Evolutionary conservation across 2,329 filamentous ascomycete species (phyloP), one percentile per base, ranked within the genome.

Genomic region (Ophiocordyceps polyrhachis-furcata): DNA sequence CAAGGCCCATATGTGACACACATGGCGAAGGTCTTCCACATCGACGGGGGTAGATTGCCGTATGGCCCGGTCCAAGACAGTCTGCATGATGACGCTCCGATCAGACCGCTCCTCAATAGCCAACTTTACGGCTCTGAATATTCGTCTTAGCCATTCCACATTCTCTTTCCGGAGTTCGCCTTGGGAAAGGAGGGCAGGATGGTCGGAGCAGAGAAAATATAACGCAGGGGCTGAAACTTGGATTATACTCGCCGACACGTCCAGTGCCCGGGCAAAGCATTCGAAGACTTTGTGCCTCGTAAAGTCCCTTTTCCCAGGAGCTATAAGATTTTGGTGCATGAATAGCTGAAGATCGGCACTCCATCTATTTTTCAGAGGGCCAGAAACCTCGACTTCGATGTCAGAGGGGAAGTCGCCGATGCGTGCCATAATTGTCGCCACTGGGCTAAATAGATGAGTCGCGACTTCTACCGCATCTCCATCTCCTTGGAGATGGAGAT

Each of bases 401-500:
- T 49, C 19, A 50, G 50, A 43, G 41, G 50, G 45, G 25, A 62
- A 52, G 0, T 54, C 55, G 13, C 62, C 60, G 5, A 73, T 46
- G 43, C 60, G 65, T 14, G 59, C 61, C 1, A 74, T 51, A 25
- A 74, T 56, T 29, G 47, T 43, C 28, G 58, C 55, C 25, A 55
- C 46, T 48, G 63, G 56, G 0, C 56, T 52, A 40, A 71, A 71
- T 6, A 75, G 56, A 43, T 67, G 58, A 2, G 56, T 60, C 2
- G 72, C 69, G 23, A 74, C 68, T 37, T 73, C 67, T 8, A 63
- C 48, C 3, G 59, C 60, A 50, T 76, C 73, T 23, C 62, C 59
- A 4, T 57, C 57, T 17, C 62, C 66, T 47, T 71, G 70, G n/a
- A 71, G 58, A 50, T 72, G 73, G 6, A 77, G 59, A 19, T 68